phyloP scores from a whole-genome alignment of 1,284 basidiomycete species.

The Ceraceosorus guamensis region DNA sequence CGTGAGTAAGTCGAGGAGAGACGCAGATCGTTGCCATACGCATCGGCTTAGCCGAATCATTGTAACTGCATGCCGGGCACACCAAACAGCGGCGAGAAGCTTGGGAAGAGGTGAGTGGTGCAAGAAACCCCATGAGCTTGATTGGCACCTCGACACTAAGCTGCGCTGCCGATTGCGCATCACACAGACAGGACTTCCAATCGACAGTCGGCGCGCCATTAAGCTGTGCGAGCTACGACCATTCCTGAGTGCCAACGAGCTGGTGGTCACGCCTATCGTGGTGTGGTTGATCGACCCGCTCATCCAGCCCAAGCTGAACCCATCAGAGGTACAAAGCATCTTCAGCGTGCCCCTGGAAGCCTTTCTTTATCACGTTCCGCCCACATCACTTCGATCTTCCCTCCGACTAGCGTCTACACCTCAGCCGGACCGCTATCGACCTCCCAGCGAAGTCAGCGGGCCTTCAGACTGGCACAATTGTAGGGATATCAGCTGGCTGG shows the following conservation, averaged over 20 bases:
- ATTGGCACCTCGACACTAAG: background rate
- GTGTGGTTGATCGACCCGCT: constrained; percentile 27
- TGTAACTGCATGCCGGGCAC: background rate
- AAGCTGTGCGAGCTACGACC: constrained; percentile 36
- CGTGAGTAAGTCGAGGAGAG: constrained; percentile 7
- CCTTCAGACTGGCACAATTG: constrained; percentile 44
- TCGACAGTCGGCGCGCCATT: constrained; percentile 20
- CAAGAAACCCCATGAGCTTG: background rate
- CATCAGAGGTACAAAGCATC: constrained; percentile 30
- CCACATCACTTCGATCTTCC: constrained; percentile 11
- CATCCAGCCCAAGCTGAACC: constrained; percentile 21
- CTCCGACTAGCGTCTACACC: constrained; percentile 18
- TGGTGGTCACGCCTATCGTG: constrained; percentile 43
- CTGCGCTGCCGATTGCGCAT: background rate
- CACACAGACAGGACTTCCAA: constrained; percentile 37
- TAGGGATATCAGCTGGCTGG: constrained; percentile 38
- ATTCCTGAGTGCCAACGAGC: constrained; percentile 42
- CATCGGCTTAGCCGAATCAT: background rate
- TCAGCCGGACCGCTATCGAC: constrained; percentile 22
- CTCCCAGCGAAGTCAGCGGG: constrained; percentile 21
- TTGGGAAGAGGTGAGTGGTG: constrained; percentile 14
- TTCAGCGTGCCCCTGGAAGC: constrained; percentile 37
- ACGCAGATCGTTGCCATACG: background rate
- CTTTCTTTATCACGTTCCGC: constrained; percentile 34
- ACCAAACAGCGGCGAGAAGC: constrained; percentile 13